Evolutionary conservation across 148 eudicot species (phyloP), one percentile per base, ranked within the genome.

Genomic region (Diospyros kaki): DNA sequence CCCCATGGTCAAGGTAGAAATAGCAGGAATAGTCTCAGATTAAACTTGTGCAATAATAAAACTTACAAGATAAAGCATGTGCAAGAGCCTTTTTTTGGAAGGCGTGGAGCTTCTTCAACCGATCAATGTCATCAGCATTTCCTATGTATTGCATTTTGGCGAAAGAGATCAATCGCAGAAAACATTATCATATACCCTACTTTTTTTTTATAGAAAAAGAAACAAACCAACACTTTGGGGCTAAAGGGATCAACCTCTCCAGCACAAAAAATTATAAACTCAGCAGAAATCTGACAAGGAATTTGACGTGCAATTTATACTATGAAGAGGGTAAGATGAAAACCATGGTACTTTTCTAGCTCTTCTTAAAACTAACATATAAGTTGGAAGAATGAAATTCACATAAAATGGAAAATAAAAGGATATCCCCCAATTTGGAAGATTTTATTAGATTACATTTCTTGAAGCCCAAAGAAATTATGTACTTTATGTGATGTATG

Each of bases 61-160:
- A 81, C 98, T 96, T 85, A 96, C 99, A 96, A 28, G 93, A 93
- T 71, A n/a, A n/a, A n/a, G n/a, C 98, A 84, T 96, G 98, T 17
- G 79, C 89, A 42, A 96, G 82, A 72, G 89, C 99, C 85, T 84
- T 93, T 82, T 82, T 88, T 86, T 96, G 99, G 73, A 96, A 96
- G 73, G 89, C 86, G 10, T 96, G 91, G 69, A 96, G 93, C 68
- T 87, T 93, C 53, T 71, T 86, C 73, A 93, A 78, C 56, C 99
- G 81, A 73, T 71, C 71, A 69, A 68, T 81, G 18, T 72, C 74
- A 62, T 78, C 82, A 55, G 79, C 74, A 78, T 77, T 66, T 69
- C 79, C 93, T 89, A 40, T 4, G 48, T 62, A 9, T 3, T 4
- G 7, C 59, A 73, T 56, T 63, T 69, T 42, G 2, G 71, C 56